Evolutionary conservation across 306 rosid genomes (phyloP).

Genomic region (Medicago lupulina): DNA sequence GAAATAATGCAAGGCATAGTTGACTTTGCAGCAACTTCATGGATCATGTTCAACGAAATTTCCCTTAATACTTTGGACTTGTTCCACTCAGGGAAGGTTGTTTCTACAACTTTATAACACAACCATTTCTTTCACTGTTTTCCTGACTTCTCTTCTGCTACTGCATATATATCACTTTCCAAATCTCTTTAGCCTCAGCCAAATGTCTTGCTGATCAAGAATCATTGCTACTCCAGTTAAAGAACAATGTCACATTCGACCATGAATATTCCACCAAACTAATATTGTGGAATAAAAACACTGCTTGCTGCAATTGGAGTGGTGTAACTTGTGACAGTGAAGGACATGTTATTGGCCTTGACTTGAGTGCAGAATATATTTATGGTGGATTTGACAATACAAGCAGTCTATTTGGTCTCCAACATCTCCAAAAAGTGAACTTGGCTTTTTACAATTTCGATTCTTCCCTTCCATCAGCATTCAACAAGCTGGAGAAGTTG

Average conservation of each 20-base stretch:
- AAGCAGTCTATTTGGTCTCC: slow-evolving; percentile 20
- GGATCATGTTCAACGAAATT: background rate
- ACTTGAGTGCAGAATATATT: slow-evolving; percentile 19
- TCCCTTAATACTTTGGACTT: background rate
- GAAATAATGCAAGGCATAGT: no score
- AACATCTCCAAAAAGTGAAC: background rate
- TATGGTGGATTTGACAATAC: slow-evolving; percentile 21
- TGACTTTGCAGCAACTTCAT: no score
- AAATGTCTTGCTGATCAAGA: slow-evolving; percentile 43
- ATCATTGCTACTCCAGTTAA: slow-evolving; percentile 43
- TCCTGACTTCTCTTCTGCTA: background rate
- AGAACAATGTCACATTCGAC: background rate
- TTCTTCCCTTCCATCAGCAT: background rate
- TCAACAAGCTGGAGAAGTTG: slow-evolving; percentile 18
- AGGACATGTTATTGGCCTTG: slow-evolving; percentile 34
- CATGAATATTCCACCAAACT: background rate
- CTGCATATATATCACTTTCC: background rate
- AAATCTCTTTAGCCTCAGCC: background rate
- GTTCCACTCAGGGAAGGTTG: background rate
- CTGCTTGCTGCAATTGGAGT: slow-evolving; percentile 46
- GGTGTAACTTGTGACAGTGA: slow-evolving; percentile 52
- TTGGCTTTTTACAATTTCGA: slow-evolving; percentile 15
- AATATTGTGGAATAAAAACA: slow-evolving; percentile 5
- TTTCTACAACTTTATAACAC: slow-evolving; percentile 20
- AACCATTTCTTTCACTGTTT: slow-evolving; percentile 1